Evolutionary conservation across 148 eudicot species (phyloP).

Genomic region (Cornus suecica): DNA sequence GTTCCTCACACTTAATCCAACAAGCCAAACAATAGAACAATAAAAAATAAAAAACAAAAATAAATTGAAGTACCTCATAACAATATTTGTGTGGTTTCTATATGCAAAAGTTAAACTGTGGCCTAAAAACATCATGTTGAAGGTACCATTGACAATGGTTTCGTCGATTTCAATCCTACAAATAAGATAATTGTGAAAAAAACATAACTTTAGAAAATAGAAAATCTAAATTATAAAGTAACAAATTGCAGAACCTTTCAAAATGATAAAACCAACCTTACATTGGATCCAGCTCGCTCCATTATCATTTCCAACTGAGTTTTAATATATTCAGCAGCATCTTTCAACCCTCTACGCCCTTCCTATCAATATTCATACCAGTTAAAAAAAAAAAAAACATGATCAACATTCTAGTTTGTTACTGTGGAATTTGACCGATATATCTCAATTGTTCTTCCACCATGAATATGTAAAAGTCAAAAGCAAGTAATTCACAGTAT

Average conservation of each 20-base stretch:
- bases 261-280: constrained; percentile 49
- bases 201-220: neutral
- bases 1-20: neutral
- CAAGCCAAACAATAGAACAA: neutral
- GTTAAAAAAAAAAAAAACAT: neutral
- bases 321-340: constrained; percentile 80
- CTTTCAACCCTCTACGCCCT: constrained; percentile 78
- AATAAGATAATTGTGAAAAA: constrained; percentile 12
- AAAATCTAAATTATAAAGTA: neutral
- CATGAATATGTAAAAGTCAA: neutral
- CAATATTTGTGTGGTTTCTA: constrained; percentile 74
- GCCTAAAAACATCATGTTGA: constrained; percentile 93
- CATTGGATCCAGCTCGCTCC: constrained; percentile 55
- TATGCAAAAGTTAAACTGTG: constrained; percentile 75
- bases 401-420: neutral
- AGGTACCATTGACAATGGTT: constrained; percentile 75
- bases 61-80: constrained; percentile 62
- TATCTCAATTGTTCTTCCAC: neutral
- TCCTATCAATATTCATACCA: constrained; percentile 39
- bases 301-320: constrained; percentile 53
- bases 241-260: neutral
- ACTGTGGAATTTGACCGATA: neutral
- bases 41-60: neutral
- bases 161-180: constrained; percentile 97
- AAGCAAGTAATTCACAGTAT: neutral